Evolutionary conservation across 495 filamentous ascomycete genomes (phyloP).

Genomic region (Physcia stellaris): DNA sequence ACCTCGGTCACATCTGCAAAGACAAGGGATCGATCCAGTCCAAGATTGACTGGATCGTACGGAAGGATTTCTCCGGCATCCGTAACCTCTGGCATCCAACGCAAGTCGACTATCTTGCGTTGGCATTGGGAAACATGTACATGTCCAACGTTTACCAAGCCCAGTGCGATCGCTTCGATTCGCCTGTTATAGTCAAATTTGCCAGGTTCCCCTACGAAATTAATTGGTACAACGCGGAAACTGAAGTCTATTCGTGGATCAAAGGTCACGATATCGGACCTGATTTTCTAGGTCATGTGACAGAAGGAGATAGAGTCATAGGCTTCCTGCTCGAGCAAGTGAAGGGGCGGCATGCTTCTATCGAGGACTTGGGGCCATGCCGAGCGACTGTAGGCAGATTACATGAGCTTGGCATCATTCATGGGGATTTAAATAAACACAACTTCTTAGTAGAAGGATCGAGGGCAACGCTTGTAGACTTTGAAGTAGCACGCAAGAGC

Average conservation of each 20-base stretch:
- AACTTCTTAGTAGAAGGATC: conserved; percentile 18
- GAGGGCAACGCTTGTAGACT: conserved; percentile 19
- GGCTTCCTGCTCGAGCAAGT: conserved; percentile 32
- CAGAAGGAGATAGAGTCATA: conserved; percentile 29
- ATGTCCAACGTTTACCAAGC: background rate
- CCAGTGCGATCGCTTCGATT: conserved; percentile 9
- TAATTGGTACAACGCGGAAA: conserved; percentile 27
- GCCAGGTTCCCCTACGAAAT: conserved; percentile 28
- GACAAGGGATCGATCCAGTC: conserved; percentile 7
- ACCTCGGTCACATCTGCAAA: conserved; percentile 15
- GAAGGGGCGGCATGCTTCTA: conserved; percentile 16
- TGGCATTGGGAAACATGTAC: background rate
- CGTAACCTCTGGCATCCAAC: conserved; percentile 16
- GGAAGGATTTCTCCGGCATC: conserved; percentile 14
- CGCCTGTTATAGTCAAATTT: conserved; percentile 26
- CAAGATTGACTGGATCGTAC: conserved; percentile 11
- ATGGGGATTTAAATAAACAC: conserved; percentile 18
- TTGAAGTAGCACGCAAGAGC: conserved; percentile 16
- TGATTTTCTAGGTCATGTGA: conserved; percentile 30
- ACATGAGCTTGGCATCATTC: conserved; percentile 16
- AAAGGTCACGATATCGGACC: conserved; percentile 23
- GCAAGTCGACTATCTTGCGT: conserved; percentile 11
- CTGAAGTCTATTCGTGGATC: conserved; percentile 28
- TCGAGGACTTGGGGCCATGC: conserved; percentile 13
- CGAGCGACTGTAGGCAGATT: conserved; percentile 10